A percentile compares a stretch with the other conserved stretches of the same genome.
These are phyloP conservation scores for Zasmidium angulare DNA, from an alignment of 2,329 filamentous ascomycete species.

Conservation along the genomic window DNA sequence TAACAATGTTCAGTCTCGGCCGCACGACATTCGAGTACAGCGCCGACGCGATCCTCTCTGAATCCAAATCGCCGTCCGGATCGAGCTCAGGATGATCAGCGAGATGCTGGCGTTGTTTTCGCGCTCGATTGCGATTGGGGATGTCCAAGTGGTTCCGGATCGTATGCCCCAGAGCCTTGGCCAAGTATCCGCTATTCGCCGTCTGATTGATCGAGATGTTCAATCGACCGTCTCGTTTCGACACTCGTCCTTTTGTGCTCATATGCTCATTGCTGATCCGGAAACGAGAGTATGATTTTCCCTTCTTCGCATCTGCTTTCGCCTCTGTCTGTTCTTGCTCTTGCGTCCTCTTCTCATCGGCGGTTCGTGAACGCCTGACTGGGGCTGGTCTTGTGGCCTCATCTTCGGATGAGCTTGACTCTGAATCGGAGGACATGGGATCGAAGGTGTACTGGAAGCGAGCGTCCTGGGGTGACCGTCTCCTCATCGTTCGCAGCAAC, in stretches of 20 bases:
- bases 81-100: constrained; percentile 16
- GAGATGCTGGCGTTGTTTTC: constrained; percentile 34
- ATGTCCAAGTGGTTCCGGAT: constrained; percentile 56
- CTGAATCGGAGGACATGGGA: constrained; percentile 28
- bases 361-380: constrained; percentile 3
- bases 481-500: constrained; percentile 21
- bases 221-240: constrained; percentile 67
- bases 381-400: constrained; percentile 23
- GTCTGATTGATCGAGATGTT: constrained; percentile 72
- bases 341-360: constrained; percentile 13
- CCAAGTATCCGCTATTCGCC: constrained; percentile 67
- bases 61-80: constrained; percentile 18
- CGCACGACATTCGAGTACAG: constrained; percentile 26
- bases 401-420: constrained; percentile 32
- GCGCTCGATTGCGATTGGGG: constrained; percentile 25
- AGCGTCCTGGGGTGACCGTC: constrained; percentile 13
- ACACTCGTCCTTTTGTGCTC: constrained; percentile 63
- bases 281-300: constrained; percentile 53
- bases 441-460: constrained; percentile 31
- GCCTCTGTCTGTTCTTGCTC: constrained; percentile 8
- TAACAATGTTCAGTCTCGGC: constrained; percentile 71
- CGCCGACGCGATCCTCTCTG: constrained; percentile 26
- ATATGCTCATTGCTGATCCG: constrained; percentile 64
- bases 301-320: constrained; percentile 15
- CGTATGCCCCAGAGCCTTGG: constrained; percentile 68